These are phyloP conservation scores for Mycena capillaripes DNA, from an alignment of 768 basidiomycete genomes.

Conservation along the genomic window DNA sequence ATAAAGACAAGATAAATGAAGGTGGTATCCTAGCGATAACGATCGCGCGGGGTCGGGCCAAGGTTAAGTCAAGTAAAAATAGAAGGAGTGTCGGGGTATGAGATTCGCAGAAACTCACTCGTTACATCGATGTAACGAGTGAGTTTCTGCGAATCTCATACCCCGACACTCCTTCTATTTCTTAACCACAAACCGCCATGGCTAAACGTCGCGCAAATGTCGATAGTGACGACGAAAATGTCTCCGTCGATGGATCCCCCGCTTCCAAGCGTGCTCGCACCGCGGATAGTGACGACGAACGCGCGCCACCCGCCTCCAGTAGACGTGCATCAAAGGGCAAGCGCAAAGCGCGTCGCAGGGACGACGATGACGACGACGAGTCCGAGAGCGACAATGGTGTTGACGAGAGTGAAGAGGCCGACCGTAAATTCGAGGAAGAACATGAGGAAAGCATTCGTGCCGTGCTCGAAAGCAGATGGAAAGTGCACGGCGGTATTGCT, in stretches of 20 bases:
- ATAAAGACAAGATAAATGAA: no score
- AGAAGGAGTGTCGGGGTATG: no score
- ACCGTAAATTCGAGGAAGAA: slow-evolving; percentile 75
- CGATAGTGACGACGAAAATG: slow-evolving; percentile 59
- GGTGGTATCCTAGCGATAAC: no score
- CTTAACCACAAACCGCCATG: slow-evolving; percentile 57
- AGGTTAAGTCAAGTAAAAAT: no score
- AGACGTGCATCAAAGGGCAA: slow-evolving; percentile 46
- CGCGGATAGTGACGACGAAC: slow-evolving; percentile 52
- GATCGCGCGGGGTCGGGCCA: no score
- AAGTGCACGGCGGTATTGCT: slow-evolving; percentile 71
- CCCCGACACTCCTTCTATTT: slow-evolving; percentile 23
- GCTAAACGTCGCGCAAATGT: slow-evolving; percentile 64
- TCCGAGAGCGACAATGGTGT: slow-evolving; percentile 48
- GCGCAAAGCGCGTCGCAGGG: slow-evolving; percentile 48
- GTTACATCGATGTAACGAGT: no score
- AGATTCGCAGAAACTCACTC: no score
- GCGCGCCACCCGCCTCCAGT: slow-evolving; percentile 37
- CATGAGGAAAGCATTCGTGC: slow-evolving; percentile 70
- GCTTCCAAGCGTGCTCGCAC: slow-evolving; percentile 61
- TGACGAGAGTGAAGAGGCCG: slow-evolving; percentile 67
- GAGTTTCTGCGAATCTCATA: no score
- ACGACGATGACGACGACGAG: slow-evolving; percentile 50
- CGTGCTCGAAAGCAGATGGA: slow-evolving; percentile 63
- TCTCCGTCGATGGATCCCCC: slow-evolving; percentile 45